Base-by-base conservation (phyloP, 805 yeast species). In the Sugiyamaella marilandica region DNA sequence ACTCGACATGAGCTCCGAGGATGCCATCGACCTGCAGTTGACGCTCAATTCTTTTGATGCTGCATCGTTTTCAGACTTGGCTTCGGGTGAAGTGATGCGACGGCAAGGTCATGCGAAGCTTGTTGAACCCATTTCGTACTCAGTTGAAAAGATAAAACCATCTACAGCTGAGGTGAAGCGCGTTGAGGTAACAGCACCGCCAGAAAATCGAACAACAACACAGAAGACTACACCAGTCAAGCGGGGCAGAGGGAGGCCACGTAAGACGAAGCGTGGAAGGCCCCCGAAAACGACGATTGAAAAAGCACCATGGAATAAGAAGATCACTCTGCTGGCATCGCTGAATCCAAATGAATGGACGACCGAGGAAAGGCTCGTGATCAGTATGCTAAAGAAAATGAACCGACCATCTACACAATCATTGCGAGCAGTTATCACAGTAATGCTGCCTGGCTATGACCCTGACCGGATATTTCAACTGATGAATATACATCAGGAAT, bases 381-480 rank as follows among this genome's bases (percentile, higher is more conserved):
- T 49, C 13, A 41, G 41, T 7, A 45, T 33, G 21, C 32, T 49
- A 19, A 18, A 26, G 18, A 49, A 29, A 24, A 21, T 41, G 47
- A 37, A 33, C 2, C 24, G 4, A 14, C 21, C 39, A 2, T 33
- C 37, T 19, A 14, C 26, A 3, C 41, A 32, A 19, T 37, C 50
- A 9, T 9, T 35, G 14, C 41, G 45, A 29, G 34, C 47, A 21
- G 19, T 46, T 14, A 34, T 39, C 29, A 21, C 32, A 14, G 36
- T 47, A 10, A 14, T 52, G 34, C 44, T 52, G 10, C 55, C 55
- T 2, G 47, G 46, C 21, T 47, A 52, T 32, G 52, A 52, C 2
- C 49, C 44, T 16, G 16, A n/a, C 5, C 31, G 41, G 11, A 33
- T 52, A 7, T 14, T 52, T 18, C 39, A 47, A 33, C 47, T 39